Conservation (phyloP, 2,329 filamentous ascomycete genomes). For the Emmonsia crescens region DNA sequence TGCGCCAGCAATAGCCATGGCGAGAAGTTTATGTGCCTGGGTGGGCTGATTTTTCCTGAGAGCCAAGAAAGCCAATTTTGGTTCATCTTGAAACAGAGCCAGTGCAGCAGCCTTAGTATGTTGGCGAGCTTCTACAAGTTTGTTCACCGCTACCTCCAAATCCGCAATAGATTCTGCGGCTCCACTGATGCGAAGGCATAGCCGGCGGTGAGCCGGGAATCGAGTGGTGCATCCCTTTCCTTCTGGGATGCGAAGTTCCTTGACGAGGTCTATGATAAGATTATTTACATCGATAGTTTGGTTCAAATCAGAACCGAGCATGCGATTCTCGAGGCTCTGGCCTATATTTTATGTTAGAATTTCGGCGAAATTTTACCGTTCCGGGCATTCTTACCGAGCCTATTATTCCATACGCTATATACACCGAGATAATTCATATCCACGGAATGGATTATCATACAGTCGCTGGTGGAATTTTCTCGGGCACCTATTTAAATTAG, state of each 20-base stretch:
- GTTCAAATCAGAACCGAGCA: slow-evolving; percentile 18
- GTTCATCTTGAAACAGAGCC: slow-evolving; percentile 50
- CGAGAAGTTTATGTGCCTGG: slow-evolving; percentile 46
- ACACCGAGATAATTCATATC: slow-evolving; percentile 54
- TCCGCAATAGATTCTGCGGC: slow-evolving; percentile 44
- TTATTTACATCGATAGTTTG: slow-evolving; percentile 21
- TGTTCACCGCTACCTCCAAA: slow-evolving; percentile 39
- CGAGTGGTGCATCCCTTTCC: slow-evolving; percentile 42
- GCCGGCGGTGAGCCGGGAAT: slow-evolving; percentile 45
- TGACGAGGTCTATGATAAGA: slow-evolving; percentile 41
- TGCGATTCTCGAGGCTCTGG: slow-evolving; percentile 23
- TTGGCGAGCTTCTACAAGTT: slow-evolving; percentile 42
- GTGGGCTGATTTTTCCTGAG: slow-evolving; percentile 43
- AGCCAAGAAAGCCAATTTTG: slow-evolving; percentile 46
- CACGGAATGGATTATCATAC: slow-evolving; percentile 45
- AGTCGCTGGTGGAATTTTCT: slow-evolving; percentile 32
- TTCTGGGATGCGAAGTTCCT: slow-evolving; percentile 40
- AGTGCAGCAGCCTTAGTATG: slow-evolving; percentile 54
- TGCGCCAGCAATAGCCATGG: slow-evolving; percentile 41
- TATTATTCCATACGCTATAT: slow-evolving; percentile 47
- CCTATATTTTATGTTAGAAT: slow-evolving; percentile 18
- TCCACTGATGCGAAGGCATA: slow-evolving; percentile 50
- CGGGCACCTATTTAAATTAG: slow-evolving; percentile 27
- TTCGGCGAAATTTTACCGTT: neutral
- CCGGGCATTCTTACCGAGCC: slow-evolving; percentile 33